Conservation (phyloP, 1,139 yeast genomes). For the Schwanniomyces etchellsii region DNA sequence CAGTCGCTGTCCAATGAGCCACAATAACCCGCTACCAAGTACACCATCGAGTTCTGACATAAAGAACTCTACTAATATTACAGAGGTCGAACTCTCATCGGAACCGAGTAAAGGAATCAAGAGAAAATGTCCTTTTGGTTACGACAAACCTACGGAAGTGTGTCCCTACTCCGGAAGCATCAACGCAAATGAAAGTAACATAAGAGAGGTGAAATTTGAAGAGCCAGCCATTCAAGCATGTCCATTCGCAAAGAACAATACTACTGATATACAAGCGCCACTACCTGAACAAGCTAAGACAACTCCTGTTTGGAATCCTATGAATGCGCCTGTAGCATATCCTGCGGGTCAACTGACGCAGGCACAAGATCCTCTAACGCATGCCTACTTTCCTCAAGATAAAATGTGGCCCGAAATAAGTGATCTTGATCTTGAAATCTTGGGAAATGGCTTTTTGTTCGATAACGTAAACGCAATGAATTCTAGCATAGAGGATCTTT, state of each 20-base stretch:
- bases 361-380: neutral
- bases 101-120: neutral
- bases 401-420: neutral
- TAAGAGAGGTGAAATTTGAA: constrained; percentile 1
- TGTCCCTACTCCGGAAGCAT: neutral
- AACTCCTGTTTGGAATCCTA: neutral
- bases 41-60: neutral
- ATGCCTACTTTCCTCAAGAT: neutral
- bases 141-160: neutral
- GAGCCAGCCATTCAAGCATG: neutral
- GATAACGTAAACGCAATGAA: constrained; percentile 9
- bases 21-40: too few species aligned
- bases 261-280: neutral
- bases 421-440: constrained; percentile 30
- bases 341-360: neutral
- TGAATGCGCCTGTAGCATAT: neutral
- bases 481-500: constrained; percentile 1
- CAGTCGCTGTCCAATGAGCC: too few species aligned
- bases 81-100: neutral
- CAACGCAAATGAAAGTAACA: constrained; percentile 7
- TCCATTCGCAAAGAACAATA: neutral
- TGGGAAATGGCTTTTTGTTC: constrained; percentile 23
- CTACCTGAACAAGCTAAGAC: neutral
- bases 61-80: neutral
- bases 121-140: constrained; percentile 1